Evolutionary conservation across 129 eudicot genomes (phyloP), one percentile per base, ranked within the genome.

Genomic region (Dittrichia graveolens): DNA sequence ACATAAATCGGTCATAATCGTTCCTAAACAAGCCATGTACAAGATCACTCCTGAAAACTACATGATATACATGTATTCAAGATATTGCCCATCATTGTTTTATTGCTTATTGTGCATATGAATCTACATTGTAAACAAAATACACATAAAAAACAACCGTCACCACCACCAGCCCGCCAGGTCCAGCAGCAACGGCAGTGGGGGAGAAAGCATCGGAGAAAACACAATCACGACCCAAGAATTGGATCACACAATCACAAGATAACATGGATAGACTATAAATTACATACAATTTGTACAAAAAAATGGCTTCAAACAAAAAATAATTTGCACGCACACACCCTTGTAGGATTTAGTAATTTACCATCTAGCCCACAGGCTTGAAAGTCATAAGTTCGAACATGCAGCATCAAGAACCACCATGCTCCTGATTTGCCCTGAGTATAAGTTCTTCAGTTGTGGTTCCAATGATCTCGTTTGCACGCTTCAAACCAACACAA

Each of bases 371-470:
- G 52, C 7, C 55, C 55, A 5, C 44, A 24, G 12, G 24, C 54
- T 65, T 42, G 40, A 14, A 56, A 15, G 40, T 56, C 38, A 3
- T 19, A 56, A 24, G 14, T 18, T 24, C 3, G 24, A 13, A 56
- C 62, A 42, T 19, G 78, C 48, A 72, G 38, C 71, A 68, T 84
- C 84, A 86, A 53, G 86, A 56, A 78, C 72, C 46, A 45, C 41
- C 61, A 43, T 65, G 65, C 73, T 78, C 88, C 65, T 78, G 83
- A 79, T 53, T 86, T 19, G 94, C 96, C 81, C 84, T 90, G 31
- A 90, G 83, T 54, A 94, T 96, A 42, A 86, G 88, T 82, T 94
- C 98, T 75, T 94, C 96, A 4, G 98, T 94, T 4, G 98, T 94
- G 61, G 82, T 84, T 39, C 98, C 98, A 63, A 94, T 94, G 19